Conservation (phyloP, 306 rosid genomes). For the Arachis hypogaea region DNA sequence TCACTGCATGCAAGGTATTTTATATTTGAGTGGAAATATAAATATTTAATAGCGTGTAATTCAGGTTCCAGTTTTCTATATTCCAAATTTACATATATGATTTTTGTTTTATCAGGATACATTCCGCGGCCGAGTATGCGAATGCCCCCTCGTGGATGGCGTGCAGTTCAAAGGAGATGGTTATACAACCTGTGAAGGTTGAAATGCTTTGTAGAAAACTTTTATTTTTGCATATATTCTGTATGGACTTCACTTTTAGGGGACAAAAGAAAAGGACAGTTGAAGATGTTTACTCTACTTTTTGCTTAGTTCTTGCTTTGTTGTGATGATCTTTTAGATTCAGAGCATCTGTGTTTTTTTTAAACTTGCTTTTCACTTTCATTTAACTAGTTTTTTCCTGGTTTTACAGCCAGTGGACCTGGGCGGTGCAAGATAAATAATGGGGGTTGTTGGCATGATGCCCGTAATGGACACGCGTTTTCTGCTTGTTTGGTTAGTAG, state of each 20-base stretch:
- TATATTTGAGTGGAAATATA: conserved; percentile 30
- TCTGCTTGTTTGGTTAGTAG: conserved; percentile 87
- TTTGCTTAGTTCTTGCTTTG: background rate
- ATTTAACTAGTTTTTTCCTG: conserved; percentile 42
- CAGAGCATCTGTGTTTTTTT: conserved; percentile 1
- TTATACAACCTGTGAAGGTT: conserved; percentile 87
- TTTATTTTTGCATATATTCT: conserved; percentile 21
- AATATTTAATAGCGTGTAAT: conserved; percentile 25
- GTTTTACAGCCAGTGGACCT: conserved; percentile 90
- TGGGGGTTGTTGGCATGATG: conserved; percentile 98
- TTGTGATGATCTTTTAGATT: conserved; percentile 7
- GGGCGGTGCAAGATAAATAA: conserved; percentile 95
- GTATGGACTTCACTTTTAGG: background rate
- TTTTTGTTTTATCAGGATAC: conserved; percentile 70
- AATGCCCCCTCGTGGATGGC: conserved; percentile 94
- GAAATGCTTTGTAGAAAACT: conserved; percentile 10
- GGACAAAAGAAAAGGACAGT: background rate
- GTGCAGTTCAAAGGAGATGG: conserved; percentile 99
- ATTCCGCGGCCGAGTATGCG: conserved; percentile 97
- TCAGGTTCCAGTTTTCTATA: conserved; percentile 1
- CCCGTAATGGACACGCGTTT: conserved; percentile 76
- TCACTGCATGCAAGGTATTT: conserved; percentile 96
- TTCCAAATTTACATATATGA: conserved; percentile 30
- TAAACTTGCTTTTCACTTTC: conserved; percentile 11
- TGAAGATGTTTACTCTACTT: background rate